phyloP scores from a whole-genome alignment of 169 alveolate species.

The Cyclospora cayetanensis region DNA sequence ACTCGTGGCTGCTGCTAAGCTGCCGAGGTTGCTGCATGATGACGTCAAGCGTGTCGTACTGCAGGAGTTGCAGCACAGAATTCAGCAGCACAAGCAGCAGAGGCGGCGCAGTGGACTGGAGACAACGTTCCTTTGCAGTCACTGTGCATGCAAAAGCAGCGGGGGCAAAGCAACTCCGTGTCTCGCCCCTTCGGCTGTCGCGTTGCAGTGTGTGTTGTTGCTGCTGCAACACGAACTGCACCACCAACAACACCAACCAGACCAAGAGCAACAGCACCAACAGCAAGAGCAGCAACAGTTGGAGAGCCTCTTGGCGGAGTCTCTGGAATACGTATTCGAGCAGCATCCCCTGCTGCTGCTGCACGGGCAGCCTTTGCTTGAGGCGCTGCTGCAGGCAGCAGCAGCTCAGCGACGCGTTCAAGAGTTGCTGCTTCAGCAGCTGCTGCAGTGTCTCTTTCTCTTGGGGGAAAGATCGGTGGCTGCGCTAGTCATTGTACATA shows the following conservation, averaged over 20 bases:
- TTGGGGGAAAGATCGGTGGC: not conserved
- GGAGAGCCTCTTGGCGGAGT: not conserved
- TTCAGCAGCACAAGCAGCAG: conserved; percentile 2
- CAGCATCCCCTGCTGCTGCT: not conserved
- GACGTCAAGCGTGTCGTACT: not conserved
- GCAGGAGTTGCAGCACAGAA: not conserved
- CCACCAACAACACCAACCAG: not conserved
- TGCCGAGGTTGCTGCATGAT: not conserved
- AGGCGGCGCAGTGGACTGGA: not conserved
- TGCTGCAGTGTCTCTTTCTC: not conserved
- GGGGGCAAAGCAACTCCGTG: not conserved
- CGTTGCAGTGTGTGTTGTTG: conserved; percentile 19
- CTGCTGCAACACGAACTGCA: not conserved
- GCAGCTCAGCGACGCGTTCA: not conserved
- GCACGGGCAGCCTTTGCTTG: not conserved
- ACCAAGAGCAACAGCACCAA: not conserved
- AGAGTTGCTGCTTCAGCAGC: conserved; percentile 6
- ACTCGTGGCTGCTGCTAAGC: not conserved
- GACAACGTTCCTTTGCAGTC: not conserved
- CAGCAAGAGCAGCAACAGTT: not conserved
- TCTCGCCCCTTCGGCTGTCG: not conserved
- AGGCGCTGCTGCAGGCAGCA: conserved; percentile 1
- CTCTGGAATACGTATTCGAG: not conserved
- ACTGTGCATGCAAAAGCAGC: not conserved
- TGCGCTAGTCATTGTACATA: not conserved